phyloP scores from a whole-genome alignment of 768 basidiomycete genomes.

The Auricularia heimuer region DNA sequence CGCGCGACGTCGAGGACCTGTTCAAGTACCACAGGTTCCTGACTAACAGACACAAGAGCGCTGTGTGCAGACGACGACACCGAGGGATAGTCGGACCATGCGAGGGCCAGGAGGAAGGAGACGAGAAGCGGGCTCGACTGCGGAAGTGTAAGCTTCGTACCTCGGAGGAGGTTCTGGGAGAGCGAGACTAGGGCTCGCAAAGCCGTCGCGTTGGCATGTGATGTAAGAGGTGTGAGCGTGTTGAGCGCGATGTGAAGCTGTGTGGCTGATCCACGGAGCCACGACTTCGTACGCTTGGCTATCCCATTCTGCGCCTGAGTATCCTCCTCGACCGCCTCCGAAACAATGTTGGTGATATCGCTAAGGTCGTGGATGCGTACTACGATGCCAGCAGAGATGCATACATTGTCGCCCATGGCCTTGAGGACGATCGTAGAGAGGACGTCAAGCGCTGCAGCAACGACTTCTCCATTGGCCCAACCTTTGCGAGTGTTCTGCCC shows the following conservation, averaged over 20 bases:
- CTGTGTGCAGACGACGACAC: slow-evolving; percentile 42
- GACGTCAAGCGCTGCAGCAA: slow-evolving; percentile 46
- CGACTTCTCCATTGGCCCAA: slow-evolving; percentile 65
- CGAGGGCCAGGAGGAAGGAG: slow-evolving; percentile 63
- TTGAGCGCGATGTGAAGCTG: slow-evolving; percentile 81
- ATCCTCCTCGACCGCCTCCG: slow-evolving; percentile 8
- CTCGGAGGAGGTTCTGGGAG: slow-evolving; percentile 41
- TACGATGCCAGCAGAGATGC: slow-evolving; percentile 50
- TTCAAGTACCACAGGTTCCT: slow-evolving; percentile 39
- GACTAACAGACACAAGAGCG: slow-evolving; percentile 34
- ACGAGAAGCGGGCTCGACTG: slow-evolving; percentile 58
- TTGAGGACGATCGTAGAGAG: slow-evolving; percentile 45
- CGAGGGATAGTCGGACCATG: slow-evolving; percentile 44
- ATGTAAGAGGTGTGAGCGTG: slow-evolving; percentile 55
- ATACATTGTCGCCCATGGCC: slow-evolving; percentile 60
- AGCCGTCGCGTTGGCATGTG: slow-evolving; percentile 62
- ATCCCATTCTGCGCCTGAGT: slow-evolving; percentile 29
- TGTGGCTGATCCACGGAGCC: slow-evolving; percentile 72
- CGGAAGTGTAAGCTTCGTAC: slow-evolving; percentile 54
- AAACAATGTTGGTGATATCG: slow-evolving; percentile 38
- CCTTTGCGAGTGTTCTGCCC: slow-evolving; percentile 40
- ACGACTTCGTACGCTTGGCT: slow-evolving; percentile 57
- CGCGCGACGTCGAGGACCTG: slow-evolving; percentile 51
- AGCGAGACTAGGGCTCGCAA: slow-evolving; percentile 47
- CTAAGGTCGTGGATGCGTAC: slow-evolving; percentile 48